Conservation (phyloP, 768 basidiomycete genomes). For the Termitomyces sp. region DNA sequence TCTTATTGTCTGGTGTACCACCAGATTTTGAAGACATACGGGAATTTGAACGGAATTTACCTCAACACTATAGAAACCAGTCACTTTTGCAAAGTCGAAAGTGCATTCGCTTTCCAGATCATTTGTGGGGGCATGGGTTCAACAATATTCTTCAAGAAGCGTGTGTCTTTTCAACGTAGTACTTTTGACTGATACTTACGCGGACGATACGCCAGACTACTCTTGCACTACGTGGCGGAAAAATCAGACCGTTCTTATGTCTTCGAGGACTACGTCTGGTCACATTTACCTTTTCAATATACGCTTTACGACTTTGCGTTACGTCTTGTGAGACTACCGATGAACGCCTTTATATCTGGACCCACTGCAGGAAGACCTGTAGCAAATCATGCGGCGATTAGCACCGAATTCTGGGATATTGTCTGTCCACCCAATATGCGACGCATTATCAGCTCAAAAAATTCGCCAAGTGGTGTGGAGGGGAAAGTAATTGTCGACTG, state of each 20-base stretch:
- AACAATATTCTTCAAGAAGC: conserved; percentile 60
- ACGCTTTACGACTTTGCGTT: conserved; percentile 49
- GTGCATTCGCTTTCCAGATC: conserved; percentile 47
- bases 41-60: conserved; percentile 14
- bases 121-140: conserved; percentile 55
- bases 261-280: conserved; percentile 61
- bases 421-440: conserved; percentile 37
- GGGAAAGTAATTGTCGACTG: conserved; percentile 39
- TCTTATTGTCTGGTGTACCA: conserved; percentile 18
- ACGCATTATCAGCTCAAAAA: conserved; percentile 26
- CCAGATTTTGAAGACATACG: conserved; percentile 18
- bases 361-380: conserved; percentile 46
- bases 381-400: conserved; percentile 32
- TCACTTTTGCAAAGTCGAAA: conserved; percentile 10
- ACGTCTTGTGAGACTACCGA: conserved; percentile 44
- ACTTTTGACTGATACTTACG: background rate
- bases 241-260: conserved; percentile 47
- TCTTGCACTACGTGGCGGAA: conserved; percentile 49
- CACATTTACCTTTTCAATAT: conserved; percentile 45
- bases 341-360: conserved; percentile 55
- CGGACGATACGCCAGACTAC: conserved; percentile 23
- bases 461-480: conserved; percentile 30
- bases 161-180: conserved; percentile 21
- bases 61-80: conserved; percentile 15
- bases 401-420: conserved; percentile 40